Evolutionary conservation across 805 yeast genomes (phyloP).

Genomic region (Kuraishia capsulata): DNA sequence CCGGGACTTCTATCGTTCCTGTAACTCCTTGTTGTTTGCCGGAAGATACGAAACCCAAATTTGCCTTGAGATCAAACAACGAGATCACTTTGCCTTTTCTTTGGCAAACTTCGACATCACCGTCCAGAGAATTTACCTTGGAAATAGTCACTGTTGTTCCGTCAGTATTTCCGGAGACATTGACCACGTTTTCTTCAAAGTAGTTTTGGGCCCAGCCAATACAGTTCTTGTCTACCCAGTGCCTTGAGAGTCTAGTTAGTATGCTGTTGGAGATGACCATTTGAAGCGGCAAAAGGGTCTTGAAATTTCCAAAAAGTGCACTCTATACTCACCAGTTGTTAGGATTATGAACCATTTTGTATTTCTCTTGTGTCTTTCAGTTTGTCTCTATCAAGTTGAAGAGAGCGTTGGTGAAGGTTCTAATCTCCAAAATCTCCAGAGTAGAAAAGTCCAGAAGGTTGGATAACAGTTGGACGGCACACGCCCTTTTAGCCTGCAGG

Average conservation of each 20-base stretch:
- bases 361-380: conserved; percentile 3
- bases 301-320: too few species aligned
- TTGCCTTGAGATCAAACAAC: conserved; percentile 71
- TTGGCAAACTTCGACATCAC: conserved; percentile 96
- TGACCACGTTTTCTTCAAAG: conserved; percentile 53
- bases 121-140: conserved; percentile 59
- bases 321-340: conserved; percentile 54
- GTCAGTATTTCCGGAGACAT: conserved; percentile 29
- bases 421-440: too few species aligned
- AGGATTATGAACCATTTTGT: conserved; percentile 84
- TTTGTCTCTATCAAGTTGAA: too few species aligned
- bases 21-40: conserved; percentile 31
- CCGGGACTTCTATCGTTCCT: conserved; percentile 83
- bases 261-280: conserved; percentile 1
- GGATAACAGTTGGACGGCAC: too few species aligned
- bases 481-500: too few species aligned
- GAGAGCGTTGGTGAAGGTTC: too few species aligned
- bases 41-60: conserved; percentile 47
- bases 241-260: conserved; percentile 43
- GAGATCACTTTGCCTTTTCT: conserved; percentile 95
- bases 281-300: too few species aligned
- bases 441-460: not conserved
- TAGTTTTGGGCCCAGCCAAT: conserved; percentile 81
- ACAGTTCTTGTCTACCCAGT: conserved; percentile 98
- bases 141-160: conserved; percentile 25